Conservation (phyloP, 768 basidiomycete species). For the Podaxis sp. region DNA sequence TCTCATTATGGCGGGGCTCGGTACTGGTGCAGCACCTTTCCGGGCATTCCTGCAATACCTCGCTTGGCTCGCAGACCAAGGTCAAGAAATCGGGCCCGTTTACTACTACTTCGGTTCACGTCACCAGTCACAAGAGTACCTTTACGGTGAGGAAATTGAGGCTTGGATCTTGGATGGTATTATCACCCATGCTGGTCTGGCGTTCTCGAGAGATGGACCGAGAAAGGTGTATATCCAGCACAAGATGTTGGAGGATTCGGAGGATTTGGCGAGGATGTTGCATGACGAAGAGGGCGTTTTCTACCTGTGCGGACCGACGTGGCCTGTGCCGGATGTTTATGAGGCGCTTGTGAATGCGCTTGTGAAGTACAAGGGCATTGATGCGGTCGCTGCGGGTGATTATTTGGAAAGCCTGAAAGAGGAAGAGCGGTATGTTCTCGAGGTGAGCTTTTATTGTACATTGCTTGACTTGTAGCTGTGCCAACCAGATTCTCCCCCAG, state of each 20-base stretch:
- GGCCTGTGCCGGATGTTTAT: conserved; percentile 99
- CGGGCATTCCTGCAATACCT: conserved; percentile 98
- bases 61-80: conserved; percentile 73
- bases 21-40: conserved; percentile 98
- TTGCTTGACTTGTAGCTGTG: not conserved
- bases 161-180: conserved; percentile 83
- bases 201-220: conserved; percentile 91
- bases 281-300: conserved; percentile 76
- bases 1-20: conserved; percentile 97
- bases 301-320: conserved; percentile 97
- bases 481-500: conserved; percentile 10
- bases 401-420: conserved; percentile 91
- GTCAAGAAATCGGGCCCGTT: conserved; percentile 81
- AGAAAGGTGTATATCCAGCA: conserved; percentile 98
- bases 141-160: conserved; percentile 96
- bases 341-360: conserved; percentile 86
- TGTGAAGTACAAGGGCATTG: conserved; percentile 62
- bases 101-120: conserved; percentile 99
- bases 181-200: conserved; percentile 87
- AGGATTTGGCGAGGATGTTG: conserved; percentile 70
- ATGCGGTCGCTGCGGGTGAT: conserved; percentile 62
- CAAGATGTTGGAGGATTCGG: conserved; percentile 92
- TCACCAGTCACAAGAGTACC: conserved; percentile 91
- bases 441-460: conserved; percentile 45
- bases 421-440: conserved; percentile 95